A percentile compares a stretch with the other conserved stretches of the same genome.
phyloP scores from a whole-genome alignment of 1,284 basidiomycete genomes.

The Trichosporon faecale region DNA sequence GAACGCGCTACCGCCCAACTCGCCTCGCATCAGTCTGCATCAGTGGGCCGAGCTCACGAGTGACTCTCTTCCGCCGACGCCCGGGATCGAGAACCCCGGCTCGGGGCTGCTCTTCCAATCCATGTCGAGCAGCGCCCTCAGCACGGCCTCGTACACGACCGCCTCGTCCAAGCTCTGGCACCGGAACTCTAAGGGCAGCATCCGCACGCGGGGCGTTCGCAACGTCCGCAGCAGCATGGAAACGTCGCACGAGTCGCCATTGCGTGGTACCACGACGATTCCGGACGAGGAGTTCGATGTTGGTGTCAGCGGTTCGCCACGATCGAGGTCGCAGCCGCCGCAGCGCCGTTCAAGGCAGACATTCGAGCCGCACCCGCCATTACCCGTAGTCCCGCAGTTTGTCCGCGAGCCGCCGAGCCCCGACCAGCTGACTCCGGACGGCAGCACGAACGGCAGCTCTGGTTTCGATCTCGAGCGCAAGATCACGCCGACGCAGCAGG shows the following conservation, averaged over 20 bases:
- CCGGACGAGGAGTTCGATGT: neutral
- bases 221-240: neutral
- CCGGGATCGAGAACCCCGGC: conserved; percentile 6
- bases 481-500: neutral
- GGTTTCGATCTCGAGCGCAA: neutral
- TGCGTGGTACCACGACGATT: neutral
- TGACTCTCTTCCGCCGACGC: conserved; percentile 23
- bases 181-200: conserved; percentile 9
- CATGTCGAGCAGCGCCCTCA: neutral
- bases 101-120: conserved; percentile 8
- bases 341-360: neutral
- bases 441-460: neutral
- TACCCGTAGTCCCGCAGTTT: neutral
- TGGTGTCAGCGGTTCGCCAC: neutral
- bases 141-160: neutral
- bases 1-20: conserved; percentile 16
- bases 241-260: neutral
- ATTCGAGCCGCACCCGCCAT: neutral
- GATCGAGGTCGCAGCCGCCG: neutral
- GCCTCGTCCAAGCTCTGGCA: neutral
- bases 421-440: neutral
- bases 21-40: conserved; percentile 37
- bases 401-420: neutral
- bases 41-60: conserved; percentile 41
- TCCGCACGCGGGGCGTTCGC: neutral